These are phyloP conservation scores for Nemania sp. DNA, from an alignment of 2,329 filamentous ascomycete species.

Conservation along the genomic window DNA sequence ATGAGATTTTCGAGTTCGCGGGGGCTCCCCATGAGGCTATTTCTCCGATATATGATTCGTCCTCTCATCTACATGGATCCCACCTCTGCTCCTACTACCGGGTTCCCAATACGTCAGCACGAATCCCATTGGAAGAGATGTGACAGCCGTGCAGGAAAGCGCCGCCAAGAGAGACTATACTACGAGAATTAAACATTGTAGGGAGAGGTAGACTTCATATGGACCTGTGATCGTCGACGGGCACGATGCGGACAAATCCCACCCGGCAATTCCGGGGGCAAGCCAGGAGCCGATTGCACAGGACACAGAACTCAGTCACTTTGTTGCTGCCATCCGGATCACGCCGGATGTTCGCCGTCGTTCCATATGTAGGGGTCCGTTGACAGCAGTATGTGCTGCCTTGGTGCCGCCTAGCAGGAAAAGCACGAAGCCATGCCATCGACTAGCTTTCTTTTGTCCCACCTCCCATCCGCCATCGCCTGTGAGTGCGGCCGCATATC, in stretches of 20 bases:
- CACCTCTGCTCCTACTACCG: constrained; percentile 5
- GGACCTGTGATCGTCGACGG: background rate
- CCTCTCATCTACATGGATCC: background rate
- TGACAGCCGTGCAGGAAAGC: constrained; percentile 22
- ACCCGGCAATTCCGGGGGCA: constrained; percentile 11
- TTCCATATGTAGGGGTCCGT: constrained; percentile 12
- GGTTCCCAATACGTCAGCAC: constrained; percentile 13
- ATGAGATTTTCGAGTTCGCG: background rate
- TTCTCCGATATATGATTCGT: constrained; percentile 9
- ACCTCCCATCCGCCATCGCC: background rate
- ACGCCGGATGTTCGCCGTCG: background rate
- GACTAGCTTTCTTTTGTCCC: background rate
- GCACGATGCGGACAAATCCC: background rate
- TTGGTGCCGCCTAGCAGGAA: background rate
- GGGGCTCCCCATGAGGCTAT: background rate
- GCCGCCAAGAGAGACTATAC: constrained; percentile 12
- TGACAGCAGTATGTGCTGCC: constrained; percentile 3
- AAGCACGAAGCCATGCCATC: background rate
- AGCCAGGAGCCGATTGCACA: constrained; percentile 1
- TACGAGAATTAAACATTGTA: background rate
- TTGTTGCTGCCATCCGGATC: background rate
- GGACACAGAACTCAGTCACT: constrained; percentile 1
- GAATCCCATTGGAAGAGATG: constrained; percentile 3
- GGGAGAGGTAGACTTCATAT: background rate
- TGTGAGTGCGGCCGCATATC: constrained; percentile 22